phyloP scores from a whole-genome alignment of 148 eudicot species.

The Chenopodium berlandieri region DNA sequence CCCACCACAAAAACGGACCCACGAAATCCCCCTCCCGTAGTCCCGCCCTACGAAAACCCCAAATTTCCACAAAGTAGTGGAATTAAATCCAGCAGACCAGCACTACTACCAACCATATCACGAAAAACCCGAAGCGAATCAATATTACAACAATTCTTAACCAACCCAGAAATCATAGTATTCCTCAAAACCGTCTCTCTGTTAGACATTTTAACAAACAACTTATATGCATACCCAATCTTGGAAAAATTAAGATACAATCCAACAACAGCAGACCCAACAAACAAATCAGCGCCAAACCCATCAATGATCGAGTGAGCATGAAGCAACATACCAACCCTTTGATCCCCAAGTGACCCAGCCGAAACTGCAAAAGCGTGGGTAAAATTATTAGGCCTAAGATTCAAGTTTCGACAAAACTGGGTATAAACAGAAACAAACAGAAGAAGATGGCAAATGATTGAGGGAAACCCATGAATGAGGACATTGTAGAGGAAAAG shows the following conservation, averaged over 20 bases:
- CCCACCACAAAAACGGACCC: too few relatives aligned
- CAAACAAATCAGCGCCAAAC: too few relatives aligned
- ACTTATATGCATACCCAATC: too few relatives aligned
- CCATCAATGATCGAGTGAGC: constrained; percentile 34
- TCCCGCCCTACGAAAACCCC: too few relatives aligned
- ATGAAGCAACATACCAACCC: constrained; percentile 53
- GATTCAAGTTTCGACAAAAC: constrained; percentile 23
- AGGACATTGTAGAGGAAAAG: constrained; percentile 57
- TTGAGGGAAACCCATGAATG: constrained; percentile 35
- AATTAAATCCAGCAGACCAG: constrained; percentile 34
- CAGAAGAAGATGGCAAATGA: constrained; percentile 28
- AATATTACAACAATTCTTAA: constrained; percentile 45
- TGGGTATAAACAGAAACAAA: constrained; percentile 33
- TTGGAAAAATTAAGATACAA: too few relatives aligned
- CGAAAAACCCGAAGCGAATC: constrained; percentile 45
- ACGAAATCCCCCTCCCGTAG: too few relatives aligned
- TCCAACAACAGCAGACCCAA: too few relatives aligned
- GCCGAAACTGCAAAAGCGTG: constrained; percentile 43
- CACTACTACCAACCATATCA: constrained; percentile 48
- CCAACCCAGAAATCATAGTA: constrained; percentile 66
- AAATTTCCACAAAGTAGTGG: constrained; percentile 39
- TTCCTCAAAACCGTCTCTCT: constrained; percentile 77
- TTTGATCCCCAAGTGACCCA: constrained; percentile 34
- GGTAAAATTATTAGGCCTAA: constrained; percentile 50
- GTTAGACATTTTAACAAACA: constrained; percentile 62